Evolutionary conservation across 202 grass and related monocot genomes (phyloP).

Genomic region (Digitaria exilis): DNA sequence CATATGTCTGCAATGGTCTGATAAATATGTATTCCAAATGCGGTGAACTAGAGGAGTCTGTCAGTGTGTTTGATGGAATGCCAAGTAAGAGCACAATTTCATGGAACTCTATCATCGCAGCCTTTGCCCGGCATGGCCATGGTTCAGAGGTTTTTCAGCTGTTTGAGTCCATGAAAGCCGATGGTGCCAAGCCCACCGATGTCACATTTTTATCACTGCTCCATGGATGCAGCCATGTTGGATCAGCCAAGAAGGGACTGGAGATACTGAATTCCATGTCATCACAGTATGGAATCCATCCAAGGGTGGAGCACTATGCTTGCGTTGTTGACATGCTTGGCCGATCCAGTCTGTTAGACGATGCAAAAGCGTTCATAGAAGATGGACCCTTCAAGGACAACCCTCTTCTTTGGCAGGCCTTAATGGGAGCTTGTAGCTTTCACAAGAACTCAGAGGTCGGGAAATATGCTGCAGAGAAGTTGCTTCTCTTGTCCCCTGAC

Average conservation of each 20-base stretch:
- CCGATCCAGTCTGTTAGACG: slow-evolving; percentile 52
- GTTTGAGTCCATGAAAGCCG: slow-evolving; percentile 67
- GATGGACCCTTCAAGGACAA: slow-evolving; percentile 49
- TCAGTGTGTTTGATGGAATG: slow-evolving; percentile 55
- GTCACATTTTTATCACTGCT: slow-evolving; percentile 86
- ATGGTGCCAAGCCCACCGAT: slow-evolving; percentile 61
- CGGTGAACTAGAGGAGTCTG: slow-evolving; percentile 62
- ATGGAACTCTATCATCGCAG: slow-evolving; percentile 84
- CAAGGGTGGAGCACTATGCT: slow-evolving; percentile 84
- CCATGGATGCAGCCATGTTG: slow-evolving; percentile 80
- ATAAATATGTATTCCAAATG: slow-evolving; percentile 91
- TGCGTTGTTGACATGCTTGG: slow-evolving; percentile 84
- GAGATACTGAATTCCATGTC: slow-evolving; percentile 71
- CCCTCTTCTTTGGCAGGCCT: slow-evolving; percentile 68
- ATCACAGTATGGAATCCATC: slow-evolving; percentile 43
- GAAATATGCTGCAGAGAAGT: slow-evolving; percentile 60
- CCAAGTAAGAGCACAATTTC: slow-evolving; percentile 54
- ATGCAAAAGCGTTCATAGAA: slow-evolving; percentile 69
- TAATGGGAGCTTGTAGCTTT: slow-evolving; percentile 88
- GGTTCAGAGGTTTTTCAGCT: slow-evolving; percentile 55
- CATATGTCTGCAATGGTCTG: slow-evolving; percentile 76
- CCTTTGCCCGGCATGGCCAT: slow-evolving; percentile 64
- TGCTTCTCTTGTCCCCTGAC: slow-evolving; percentile 53
- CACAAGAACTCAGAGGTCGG: slow-evolving; percentile 62
- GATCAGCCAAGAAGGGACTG: slow-evolving; percentile 67